These are phyloP conservation scores for Neofusicoccum parvum DNA, from an alignment of 2,329 filamentous ascomycete species.

Conservation along the genomic window DNA sequence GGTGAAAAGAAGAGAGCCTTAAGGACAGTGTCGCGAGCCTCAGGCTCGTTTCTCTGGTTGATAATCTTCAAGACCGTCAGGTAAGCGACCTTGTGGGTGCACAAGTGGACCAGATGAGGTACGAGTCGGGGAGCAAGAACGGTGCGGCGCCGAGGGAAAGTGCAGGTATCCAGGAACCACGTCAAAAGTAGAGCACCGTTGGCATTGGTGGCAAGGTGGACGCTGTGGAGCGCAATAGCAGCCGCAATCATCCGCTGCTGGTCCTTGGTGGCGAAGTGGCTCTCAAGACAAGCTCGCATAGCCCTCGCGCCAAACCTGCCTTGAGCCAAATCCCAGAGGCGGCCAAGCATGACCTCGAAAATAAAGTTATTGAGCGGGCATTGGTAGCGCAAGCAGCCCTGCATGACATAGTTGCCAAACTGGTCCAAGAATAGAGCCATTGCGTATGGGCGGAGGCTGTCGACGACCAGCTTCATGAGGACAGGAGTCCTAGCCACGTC, in stretches of 20 bases:
- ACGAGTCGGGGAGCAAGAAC: conserved; percentile 90
- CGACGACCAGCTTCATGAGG: conserved; percentile 83
- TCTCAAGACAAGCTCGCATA: conserved; percentile 95
- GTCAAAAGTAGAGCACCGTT: conserved; percentile 93
- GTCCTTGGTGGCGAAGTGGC: conserved; percentile 90
- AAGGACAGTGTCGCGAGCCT: conserved; percentile 86
- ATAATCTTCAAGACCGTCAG: conserved; percentile 97
- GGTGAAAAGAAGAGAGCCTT: conserved; percentile 90
- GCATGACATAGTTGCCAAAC: conserved; percentile 97
- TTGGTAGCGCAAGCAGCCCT: conserved; percentile 92
- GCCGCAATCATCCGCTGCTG: conserved; percentile 95
- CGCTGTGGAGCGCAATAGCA: conserved; percentile 92
- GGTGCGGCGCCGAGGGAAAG: conserved; percentile 85
- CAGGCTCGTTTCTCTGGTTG: conserved; percentile 92
- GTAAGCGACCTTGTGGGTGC: conserved; percentile 98
- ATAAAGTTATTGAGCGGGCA: conserved; percentile 92
- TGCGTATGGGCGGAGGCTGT: conserved; percentile 81
- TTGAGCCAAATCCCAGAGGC: conserved; percentile 91
- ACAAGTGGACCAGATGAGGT: conserved; percentile 89
- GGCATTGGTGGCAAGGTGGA: conserved; percentile 92
- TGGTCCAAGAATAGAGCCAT: conserved; percentile 94
- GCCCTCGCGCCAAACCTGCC: conserved; percentile 92
- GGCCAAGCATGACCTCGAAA: conserved; percentile 93
- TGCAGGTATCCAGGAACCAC: conserved; percentile 98
- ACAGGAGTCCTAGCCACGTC: conserved; percentile 84